These are phyloP conservation scores for Epichloe glyceriae DNA, from an alignment of 2,329 filamentous ascomycete genomes.

Conservation along the genomic window DNA sequence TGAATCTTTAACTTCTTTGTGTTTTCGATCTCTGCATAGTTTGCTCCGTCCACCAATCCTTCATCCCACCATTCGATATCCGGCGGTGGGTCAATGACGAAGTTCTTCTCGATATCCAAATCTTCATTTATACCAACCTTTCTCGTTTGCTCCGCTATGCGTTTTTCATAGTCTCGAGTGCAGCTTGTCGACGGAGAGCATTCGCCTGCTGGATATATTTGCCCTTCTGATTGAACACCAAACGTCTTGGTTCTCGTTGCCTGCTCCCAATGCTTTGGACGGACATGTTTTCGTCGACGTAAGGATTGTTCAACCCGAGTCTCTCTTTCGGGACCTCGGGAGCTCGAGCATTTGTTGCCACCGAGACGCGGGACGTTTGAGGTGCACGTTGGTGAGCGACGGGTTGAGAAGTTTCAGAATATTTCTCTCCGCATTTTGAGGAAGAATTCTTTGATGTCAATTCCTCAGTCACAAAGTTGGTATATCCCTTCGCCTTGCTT, in stretches of 20 bases:
- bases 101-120: constrained; percentile 77
- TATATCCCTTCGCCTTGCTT: constrained; percentile 48
- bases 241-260: constrained; percentile 56
- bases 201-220: constrained; percentile 95
- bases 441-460: constrained; percentile 34
- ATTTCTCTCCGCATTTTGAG: constrained; percentile 22
- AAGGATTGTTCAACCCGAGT: constrained; percentile 51
- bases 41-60: constrained; percentile 61
- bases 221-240: constrained; percentile 88
- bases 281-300: constrained; percentile 61
- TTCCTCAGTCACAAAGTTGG: constrained; percentile 61
- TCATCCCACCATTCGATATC: constrained; percentile 98
- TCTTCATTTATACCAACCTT: constrained; percentile 93
- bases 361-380: constrained; percentile 2
- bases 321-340: constrained; percentile 1
- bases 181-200: constrained; percentile 73
- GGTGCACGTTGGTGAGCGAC: not conserved
- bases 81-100: constrained; percentile 70
- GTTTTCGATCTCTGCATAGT: constrained; percentile 59
- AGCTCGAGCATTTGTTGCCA: constrained; percentile 7
- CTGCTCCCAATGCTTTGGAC: constrained; percentile 44
- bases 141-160: constrained; percentile 74
- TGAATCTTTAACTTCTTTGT: constrained; percentile 57
- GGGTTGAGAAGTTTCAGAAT: constrained; percentile 3
- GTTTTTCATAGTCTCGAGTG: constrained; percentile 90